Evolutionary conservation across 164 flowering plant genomes (phyloP).

Genomic region (Magnolia sinica): DNA sequence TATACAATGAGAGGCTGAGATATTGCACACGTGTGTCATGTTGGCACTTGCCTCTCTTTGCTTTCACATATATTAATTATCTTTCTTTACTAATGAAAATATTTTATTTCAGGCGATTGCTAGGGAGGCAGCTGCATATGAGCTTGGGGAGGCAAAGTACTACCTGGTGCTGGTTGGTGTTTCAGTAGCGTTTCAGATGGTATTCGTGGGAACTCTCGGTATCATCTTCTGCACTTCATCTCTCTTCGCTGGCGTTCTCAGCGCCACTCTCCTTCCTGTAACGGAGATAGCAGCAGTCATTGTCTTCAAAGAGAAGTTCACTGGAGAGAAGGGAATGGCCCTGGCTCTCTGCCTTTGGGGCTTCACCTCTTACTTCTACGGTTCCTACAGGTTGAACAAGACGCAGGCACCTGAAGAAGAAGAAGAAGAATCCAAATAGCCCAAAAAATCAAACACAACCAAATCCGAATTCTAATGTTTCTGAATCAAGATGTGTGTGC

Average conservation of each 20-base stretch:
- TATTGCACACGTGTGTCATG: too few species aligned
- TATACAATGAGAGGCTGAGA: too few species aligned
- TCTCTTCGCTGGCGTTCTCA: slow-evolving; percentile 12
- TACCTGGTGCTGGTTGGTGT: slow-evolving; percentile 7
- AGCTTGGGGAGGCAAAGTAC: slow-evolving; percentile 16
- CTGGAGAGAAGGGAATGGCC: slow-evolving; percentile 20
- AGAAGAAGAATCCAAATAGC: background rate
- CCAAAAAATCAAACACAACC: background rate
- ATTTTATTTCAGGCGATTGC: background rate
- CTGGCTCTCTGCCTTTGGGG: slow-evolving; percentile 21
- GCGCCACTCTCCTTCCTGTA: slow-evolving; percentile 15
- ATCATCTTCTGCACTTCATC: slow-evolving; percentile 17
- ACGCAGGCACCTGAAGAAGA: background rate
- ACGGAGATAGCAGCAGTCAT: slow-evolving; percentile 16
- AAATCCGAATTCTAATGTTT: too few species aligned
- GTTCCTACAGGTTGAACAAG: slow-evolving; percentile 11
- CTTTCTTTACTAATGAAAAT: too few species aligned
- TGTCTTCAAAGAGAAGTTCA: slow-evolving; percentile 19
- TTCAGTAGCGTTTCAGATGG: slow-evolving; percentile 7
- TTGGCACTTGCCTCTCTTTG: too few species aligned
- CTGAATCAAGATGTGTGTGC: background rate
- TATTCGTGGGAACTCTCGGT: slow-evolving; percentile 14
- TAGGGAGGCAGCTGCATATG: slow-evolving; percentile 12
- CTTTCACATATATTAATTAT: too few species aligned
- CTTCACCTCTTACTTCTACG: slow-evolving; percentile 21